Percentiles rank a stretch among this genome's conserved stretches.
These are phyloP conservation scores for Chrysopogon serrulatus DNA, from an alignment of 176 grass and related monocot genomes.

Conservation along the genomic window DNA sequence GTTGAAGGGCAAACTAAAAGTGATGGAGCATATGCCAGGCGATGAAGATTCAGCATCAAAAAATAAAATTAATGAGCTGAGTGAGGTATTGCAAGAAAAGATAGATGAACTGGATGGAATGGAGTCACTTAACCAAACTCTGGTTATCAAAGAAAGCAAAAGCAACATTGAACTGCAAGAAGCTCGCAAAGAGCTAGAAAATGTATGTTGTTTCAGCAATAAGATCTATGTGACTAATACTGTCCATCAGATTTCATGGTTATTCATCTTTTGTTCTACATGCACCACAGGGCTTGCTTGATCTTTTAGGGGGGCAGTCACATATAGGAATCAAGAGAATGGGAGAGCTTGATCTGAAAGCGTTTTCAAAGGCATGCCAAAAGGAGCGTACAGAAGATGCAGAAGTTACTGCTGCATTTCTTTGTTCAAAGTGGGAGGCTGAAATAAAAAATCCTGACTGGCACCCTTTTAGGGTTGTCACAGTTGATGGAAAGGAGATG, in stretches of 20 bases:
- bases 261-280: constrained; percentile 5
- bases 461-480: constrained; percentile 55
- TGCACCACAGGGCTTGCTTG: constrained; percentile 27
- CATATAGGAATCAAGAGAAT: constrained; percentile 59
- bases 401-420: constrained; percentile 29
- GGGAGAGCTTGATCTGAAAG: constrained; percentile 64
- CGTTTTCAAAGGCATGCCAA: constrained; percentile 46
- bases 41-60: constrained; percentile 31
- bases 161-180: constrained; percentile 56
- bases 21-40: constrained; percentile 37
- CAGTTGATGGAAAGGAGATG: constrained; percentile 36
- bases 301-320: constrained; percentile 15
- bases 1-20: constrained; percentile 37
- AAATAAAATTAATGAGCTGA: constrained; percentile 36
- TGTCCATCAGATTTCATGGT: background rate
- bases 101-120: constrained; percentile 60
- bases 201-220: constrained; percentile 20
- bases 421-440: constrained; percentile 74
- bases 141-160: constrained; percentile 57
- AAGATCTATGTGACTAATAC: background rate
- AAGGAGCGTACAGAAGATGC: constrained; percentile 37
- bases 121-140: constrained; percentile 66
- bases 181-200: constrained; percentile 53
- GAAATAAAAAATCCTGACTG: constrained; percentile 62
- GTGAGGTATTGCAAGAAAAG: constrained; percentile 52